Percentiles rank a stretch among this genome's conserved stretches.
Evolutionary conservation across 2,329 filamentous ascomycete genomes (phyloP).

Genomic region (Septoria petroselini): DNA sequence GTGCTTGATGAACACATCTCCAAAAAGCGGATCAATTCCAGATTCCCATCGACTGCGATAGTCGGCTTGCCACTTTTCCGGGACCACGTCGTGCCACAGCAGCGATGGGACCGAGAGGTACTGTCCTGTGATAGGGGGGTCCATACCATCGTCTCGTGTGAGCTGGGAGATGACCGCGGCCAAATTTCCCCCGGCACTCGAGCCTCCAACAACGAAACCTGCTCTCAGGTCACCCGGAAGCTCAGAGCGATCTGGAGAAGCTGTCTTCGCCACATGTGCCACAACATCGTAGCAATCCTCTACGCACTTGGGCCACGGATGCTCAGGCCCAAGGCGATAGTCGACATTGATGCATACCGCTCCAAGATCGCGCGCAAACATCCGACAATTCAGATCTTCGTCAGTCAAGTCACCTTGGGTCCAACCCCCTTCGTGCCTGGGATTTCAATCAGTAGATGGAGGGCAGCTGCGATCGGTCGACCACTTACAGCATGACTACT

Average conservation of each 20-base stretch:
- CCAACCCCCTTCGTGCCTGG: conserved; percentile 49
- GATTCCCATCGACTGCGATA: conserved; percentile 44
- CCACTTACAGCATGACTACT: conserved; percentile 42
- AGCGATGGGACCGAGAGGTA: conserved; percentile 41
- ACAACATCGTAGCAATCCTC: conserved; percentile 49
- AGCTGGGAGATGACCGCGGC: conserved; percentile 42
- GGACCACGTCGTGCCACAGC: conserved; percentile 38
- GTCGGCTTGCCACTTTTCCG: conserved; percentile 41
- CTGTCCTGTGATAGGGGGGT: conserved; percentile 47
- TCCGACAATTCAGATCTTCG: conserved; percentile 33
- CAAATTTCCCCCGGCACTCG: conserved; percentile 47
- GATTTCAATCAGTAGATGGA: no score
- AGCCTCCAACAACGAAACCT: conserved; percentile 51
- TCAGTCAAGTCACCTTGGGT: conserved; percentile 44
- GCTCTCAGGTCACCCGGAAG: conserved; percentile 39
- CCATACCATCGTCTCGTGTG: conserved; percentile 42
- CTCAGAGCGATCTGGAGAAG: conserved; percentile 27
- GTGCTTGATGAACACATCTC: conserved; percentile 1
- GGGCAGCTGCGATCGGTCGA: no score
- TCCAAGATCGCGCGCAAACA: conserved; percentile 21
- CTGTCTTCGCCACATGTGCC: conserved; percentile 34
- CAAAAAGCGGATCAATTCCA: conserved; percentile 38
- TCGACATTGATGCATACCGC: conserved; percentile 23
- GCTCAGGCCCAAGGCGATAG: conserved; percentile 47
- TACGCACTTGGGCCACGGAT: conserved; percentile 45